These are phyloP conservation scores for Brassica balearica DNA, from an alignment of 441 rosid genomes.

Conservation along the genomic window DNA sequence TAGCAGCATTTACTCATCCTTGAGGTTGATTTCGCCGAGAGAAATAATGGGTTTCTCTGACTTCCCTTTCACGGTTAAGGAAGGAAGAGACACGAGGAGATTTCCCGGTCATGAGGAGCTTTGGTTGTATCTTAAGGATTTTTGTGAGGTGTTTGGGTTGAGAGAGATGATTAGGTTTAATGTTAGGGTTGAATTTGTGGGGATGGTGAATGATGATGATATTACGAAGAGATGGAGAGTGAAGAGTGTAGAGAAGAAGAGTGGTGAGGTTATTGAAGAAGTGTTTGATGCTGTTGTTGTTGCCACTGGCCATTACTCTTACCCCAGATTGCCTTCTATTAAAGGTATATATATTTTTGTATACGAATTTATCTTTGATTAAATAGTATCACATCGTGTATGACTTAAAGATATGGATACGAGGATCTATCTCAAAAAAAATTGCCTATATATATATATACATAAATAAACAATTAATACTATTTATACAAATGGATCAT, in stretches of 20 bases:
- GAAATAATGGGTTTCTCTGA: constrained; percentile 89
- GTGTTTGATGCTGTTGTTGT: constrained; percentile 92
- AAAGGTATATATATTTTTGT: constrained; percentile 54
- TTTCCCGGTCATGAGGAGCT: constrained; percentile 87
- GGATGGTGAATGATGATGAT: constrained; percentile 51
- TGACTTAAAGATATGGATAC: background rate
- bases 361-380: background rate
- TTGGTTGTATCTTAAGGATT: constrained; percentile 76
- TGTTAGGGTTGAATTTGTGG: constrained; percentile 75
- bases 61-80: constrained; percentile 70
- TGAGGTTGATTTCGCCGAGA: constrained; percentile 69
- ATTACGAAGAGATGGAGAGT: constrained; percentile 72
- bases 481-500: background rate
- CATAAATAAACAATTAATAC: background rate
- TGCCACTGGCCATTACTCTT: constrained; percentile 80
- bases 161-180: constrained; percentile 74
- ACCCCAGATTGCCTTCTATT: constrained; percentile 73
- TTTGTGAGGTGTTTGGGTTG: constrained; percentile 65
- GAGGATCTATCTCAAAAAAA: background rate
- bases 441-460: too few relatives aligned
- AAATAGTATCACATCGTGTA: background rate
- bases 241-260: constrained; percentile 50
- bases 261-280: constrained; percentile 57
- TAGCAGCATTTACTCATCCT: constrained; percentile 78
- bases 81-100: constrained; percentile 75